Evolutionary conservation across 1,139 yeast species (phyloP).

Genomic region (Debaryomycetaceae sp.): DNA sequence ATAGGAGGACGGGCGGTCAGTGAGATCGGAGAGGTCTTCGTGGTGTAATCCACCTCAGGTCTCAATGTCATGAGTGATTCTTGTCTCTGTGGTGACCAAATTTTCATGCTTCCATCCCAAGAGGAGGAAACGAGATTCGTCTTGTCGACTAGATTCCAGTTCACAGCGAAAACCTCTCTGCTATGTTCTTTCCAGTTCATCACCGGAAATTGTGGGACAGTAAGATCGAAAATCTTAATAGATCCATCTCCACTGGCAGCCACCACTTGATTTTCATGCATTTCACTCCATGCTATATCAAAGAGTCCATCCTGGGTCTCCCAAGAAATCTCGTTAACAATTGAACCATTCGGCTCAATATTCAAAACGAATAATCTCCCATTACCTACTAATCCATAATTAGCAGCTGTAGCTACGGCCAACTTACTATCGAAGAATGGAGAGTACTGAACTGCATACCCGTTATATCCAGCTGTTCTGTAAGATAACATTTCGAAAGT

Average conservation of each 20-base stretch:
- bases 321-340: slow-evolving; percentile 56
- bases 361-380: slow-evolving; percentile 73
- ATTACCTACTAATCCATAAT: slow-evolving; percentile 92
- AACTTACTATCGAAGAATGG: slow-evolving; percentile 87
- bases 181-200: slow-evolving; percentile 75
- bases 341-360: slow-evolving; percentile 62
- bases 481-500: slow-evolving; percentile 56
- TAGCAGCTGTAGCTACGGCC: slow-evolving; percentile 89
- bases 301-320: slow-evolving; percentile 94
- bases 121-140: slow-evolving; percentile 68
- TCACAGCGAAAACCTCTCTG: slow-evolving; percentile 81
- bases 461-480: slow-evolving; percentile 79
- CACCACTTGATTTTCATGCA: slow-evolving; percentile 80
- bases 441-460: slow-evolving; percentile 84
- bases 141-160: slow-evolving; percentile 85
- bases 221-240: slow-evolving; percentile 73
- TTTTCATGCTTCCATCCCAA: slow-evolving; percentile 88
- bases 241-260: slow-evolving; percentile 91
- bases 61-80: slow-evolving; percentile 58
- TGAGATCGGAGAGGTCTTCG: slow-evolving; percentile 20
- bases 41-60: slow-evolving; percentile 32
- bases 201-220: slow-evolving; percentile 67
- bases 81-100: slow-evolving; percentile 63
- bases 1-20: slow-evolving; percentile 28
- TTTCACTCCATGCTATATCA: slow-evolving; percentile 87